These are phyloP conservation scores for Ascosphaera pollenicola DNA, from an alignment of 2,329 filamentous ascomycete genomes.

Conservation along the genomic window DNA sequence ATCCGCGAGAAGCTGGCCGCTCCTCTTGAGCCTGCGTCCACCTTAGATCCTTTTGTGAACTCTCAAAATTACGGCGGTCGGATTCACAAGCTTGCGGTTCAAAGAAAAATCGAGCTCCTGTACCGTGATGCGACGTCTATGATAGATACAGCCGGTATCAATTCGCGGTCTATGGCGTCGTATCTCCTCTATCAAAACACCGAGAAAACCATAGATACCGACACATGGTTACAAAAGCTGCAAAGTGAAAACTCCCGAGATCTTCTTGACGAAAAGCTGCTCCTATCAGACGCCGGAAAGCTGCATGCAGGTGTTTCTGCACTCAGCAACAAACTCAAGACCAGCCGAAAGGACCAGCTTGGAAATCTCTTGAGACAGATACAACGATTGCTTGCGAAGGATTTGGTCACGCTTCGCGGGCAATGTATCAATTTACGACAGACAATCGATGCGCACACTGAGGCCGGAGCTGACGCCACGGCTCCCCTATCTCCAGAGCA, in stretches of 20 bases:
- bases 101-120: slow-evolving; percentile 26
- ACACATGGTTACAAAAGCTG: slow-evolving; percentile 22
- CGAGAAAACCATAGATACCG: slow-evolving; percentile 26
- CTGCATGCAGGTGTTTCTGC: slow-evolving; percentile 43
- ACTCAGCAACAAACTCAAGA: slow-evolving; percentile 45
- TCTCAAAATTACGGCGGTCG: slow-evolving; percentile 24
- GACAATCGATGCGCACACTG: slow-evolving; percentile 45
- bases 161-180: slow-evolving; percentile 42
- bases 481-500: slow-evolving; percentile 72
- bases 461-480: slow-evolving; percentile 44
- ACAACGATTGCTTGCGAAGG: slow-evolving; percentile 30
- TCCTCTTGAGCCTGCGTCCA: slow-evolving; percentile 20
- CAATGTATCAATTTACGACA: slow-evolving; percentile 62
- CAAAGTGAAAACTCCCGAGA: slow-evolving; percentile 32
- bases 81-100: slow-evolving; percentile 24
- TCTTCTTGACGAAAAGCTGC: slow-evolving; percentile 52
- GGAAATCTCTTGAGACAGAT: neutral
- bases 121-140: slow-evolving; percentile 44
- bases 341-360: slow-evolving; percentile 41
- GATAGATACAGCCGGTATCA: slow-evolving; percentile 81
- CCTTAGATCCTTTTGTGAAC: slow-evolving; percentile 26
- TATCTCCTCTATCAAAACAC: slow-evolving; percentile 29
- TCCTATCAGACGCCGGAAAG: slow-evolving; percentile 51
- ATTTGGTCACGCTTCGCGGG: slow-evolving; percentile 47
- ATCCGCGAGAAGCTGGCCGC: slow-evolving; percentile 22